Base-by-base conservation (phyloP, 192 early-diverging fungal genomes). In the Gigaspora rosea region DNA sequence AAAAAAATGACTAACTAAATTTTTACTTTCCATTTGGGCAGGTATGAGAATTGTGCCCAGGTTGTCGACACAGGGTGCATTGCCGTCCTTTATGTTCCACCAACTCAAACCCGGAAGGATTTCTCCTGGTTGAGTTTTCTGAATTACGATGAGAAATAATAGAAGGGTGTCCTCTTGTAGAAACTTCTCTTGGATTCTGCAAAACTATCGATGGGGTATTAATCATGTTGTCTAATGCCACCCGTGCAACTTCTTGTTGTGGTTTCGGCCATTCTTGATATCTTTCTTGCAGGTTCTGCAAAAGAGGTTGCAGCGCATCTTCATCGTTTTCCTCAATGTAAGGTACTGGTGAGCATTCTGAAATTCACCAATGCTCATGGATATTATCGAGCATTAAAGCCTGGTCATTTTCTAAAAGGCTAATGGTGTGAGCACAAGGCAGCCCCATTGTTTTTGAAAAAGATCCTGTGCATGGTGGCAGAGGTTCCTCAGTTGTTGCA, bases 261-360 rank as follows among this genome's bases (percentile, higher is more conserved):
- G n/a, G 41, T n/a, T 67, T 20, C 36, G 15, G 46, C 8, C n/a
- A 67, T 47, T 67, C 41, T 67, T 67, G 41, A 67, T 67, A 67
- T 67, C 15, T 67, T 20, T 67, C 4, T 47, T 67, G 15, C 5
- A 67, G 35, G 36, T 67, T 67, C 16, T 67, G 8, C 8, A 67
- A 16, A 32, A 2, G 27, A 35, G 32, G 2, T 67, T 47, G n/a
- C 41, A 67, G 5, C 12, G n/a, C n/a, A 47, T 67, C 16, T 67
- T 47, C n/a, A 67, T 66, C 15, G 15, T 67, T 67, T 67, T 67
- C 65, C 18, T 67, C 41, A 41, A 41, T 41, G 5, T 41, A 41
- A 15, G 22, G 13, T 67, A 22, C 13, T 18, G 8, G 36, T 47
- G 7, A 47, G 36, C n/a, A 18, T 67, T 8, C 46, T 67, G 32